These are phyloP conservation scores for Rhodocollybia butyracea DNA, from an alignment of 768 basidiomycete genomes.

Conservation along the genomic window DNA sequence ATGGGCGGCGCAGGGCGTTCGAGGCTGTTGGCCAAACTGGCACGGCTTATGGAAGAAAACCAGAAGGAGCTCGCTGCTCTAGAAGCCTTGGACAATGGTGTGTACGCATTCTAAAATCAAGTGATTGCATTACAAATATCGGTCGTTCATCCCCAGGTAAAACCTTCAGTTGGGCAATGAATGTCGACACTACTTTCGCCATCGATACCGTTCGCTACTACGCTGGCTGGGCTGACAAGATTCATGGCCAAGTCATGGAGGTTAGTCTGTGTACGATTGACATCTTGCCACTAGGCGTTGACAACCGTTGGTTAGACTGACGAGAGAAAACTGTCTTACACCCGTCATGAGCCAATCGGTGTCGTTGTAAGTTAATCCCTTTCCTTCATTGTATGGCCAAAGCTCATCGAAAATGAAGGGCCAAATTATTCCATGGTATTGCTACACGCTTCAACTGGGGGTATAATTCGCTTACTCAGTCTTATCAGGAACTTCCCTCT, in stretches of 20 bases:
- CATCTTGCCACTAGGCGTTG: not conserved
- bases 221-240: conserved; percentile 53
- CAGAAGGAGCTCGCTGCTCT: conserved; percentile 40
- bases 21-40: conserved; percentile 39
- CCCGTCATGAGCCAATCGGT: conserved; percentile 59
- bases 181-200: conserved; percentile 14
- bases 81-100: conserved; percentile 40
- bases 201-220: conserved; percentile 41
- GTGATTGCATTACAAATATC: not conserved
- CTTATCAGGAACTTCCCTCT: conserved; percentile 10
- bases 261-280: not conserved
- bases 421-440: conserved; percentile 47
- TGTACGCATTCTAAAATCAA: conserved; percentile 3
- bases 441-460: too few species aligned
- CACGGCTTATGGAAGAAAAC: conserved; percentile 45
- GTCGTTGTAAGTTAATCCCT: conserved; percentile 34
- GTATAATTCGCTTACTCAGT: too few species aligned
- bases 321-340: conserved; percentile 48
- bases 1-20: conserved; percentile 30
- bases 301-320: conserved; percentile 7
- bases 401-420: not conserved
- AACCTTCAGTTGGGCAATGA: conserved; percentile 12
- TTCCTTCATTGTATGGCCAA: not conserved
- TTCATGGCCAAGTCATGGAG: conserved; percentile 39
- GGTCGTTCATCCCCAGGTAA: too few species aligned